Percentiles rank a stretch among this genome's conserved stretches.
phyloP scores from a whole-genome alignment of 1,139 yeast species.

The Taphrina pruni region DNA sequence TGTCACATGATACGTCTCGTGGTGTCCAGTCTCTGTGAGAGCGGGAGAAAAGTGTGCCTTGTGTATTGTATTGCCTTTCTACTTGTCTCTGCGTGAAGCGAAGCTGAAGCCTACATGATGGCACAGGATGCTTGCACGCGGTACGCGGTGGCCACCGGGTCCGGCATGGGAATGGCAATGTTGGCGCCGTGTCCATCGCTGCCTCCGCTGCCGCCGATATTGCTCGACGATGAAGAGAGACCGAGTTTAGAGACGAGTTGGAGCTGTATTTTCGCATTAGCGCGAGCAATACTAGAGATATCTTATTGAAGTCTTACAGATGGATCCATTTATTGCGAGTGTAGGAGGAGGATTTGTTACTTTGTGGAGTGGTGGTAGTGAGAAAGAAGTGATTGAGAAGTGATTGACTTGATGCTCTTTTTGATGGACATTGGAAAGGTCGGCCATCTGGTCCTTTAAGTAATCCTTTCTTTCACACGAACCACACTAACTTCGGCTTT shows the following conservation, averaged over 20 bases:
- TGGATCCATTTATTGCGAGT: not conserved
- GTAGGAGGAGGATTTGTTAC: too few relatives aligned
- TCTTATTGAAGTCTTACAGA: not conserved
- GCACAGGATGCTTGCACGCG: conserved; percentile 11
- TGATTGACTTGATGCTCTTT: not conserved
- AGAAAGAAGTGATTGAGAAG: conserved; percentile 1
- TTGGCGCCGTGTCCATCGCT: not conserved
- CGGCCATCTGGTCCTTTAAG: not conserved
- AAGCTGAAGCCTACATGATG: not conserved
- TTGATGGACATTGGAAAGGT: not conserved
- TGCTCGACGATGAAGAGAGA: not conserved
- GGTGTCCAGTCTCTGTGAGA: too few relatives aligned
- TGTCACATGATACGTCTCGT: too few relatives aligned
- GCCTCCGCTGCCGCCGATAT: too few relatives aligned
- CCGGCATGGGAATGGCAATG: conserved; percentile 18
- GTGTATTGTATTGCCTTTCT: too few relatives aligned
- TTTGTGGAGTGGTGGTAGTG: too few relatives aligned
- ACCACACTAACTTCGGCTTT: too few relatives aligned
- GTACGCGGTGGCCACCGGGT: conserved; percentile 9
- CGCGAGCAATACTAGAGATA: not conserved
- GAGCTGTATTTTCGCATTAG: not conserved
- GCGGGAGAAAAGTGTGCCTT: too few relatives aligned
- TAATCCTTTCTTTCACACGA: not conserved
- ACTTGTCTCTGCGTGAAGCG: not conserved
- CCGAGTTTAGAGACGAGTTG: conserved; percentile 2